A percentile compares a stretch with the other conserved stretches of the same genome.
Evolutionary conservation across 495 filamentous ascomycete genomes (phyloP).

Genomic region (Diplogelasinospora grovesii): DNA sequence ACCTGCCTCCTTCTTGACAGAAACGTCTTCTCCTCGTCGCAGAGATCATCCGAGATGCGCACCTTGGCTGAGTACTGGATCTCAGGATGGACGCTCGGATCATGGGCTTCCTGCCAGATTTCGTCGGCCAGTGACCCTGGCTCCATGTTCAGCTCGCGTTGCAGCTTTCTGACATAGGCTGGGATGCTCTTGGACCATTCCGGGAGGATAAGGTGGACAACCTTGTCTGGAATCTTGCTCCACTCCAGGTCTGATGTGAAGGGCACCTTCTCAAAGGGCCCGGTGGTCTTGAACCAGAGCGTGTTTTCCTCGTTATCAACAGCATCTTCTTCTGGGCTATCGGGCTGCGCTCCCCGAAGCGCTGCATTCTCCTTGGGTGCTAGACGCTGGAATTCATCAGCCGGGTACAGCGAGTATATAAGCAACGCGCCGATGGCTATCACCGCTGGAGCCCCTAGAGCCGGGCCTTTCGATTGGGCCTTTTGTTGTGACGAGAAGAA

Average conservation of each 20-base stretch:
- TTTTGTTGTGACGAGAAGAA: conserved; percentile 10
- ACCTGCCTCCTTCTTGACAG: conserved; percentile 55
- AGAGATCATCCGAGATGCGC: conserved; percentile 75
- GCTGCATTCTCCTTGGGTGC: conserved; percentile 6
- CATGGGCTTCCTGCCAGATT: conserved; percentile 86
- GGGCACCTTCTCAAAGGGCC: too few species aligned
- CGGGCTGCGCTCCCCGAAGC: too few species aligned
- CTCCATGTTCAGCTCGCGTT: conserved; percentile 76
- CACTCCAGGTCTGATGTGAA: too few species aligned
- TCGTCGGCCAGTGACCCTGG: conserved; percentile 84
- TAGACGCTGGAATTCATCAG: conserved; percentile 26
- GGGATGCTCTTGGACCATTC: conserved; percentile 76
- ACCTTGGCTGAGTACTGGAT: conserved; percentile 73
- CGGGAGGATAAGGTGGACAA: conserved; percentile 66
- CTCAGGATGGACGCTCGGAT: conserved; percentile 77
- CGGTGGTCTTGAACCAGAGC: too few species aligned
- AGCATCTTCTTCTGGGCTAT: too few species aligned
- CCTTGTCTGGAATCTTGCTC: conserved; percentile 47
- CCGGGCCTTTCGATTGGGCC: conserved; percentile 3
- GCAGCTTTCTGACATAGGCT: conserved; percentile 72
- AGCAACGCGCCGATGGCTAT: conserved; percentile 31
- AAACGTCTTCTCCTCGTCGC: conserved; percentile 73
- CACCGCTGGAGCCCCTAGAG: conserved; percentile 16
- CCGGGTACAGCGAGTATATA: conserved; percentile 37
- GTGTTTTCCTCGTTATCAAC: too few species aligned